Percentiles rank a stretch among this genome's conserved stretches.
Evolutionary conservation across 768 basidiomycete genomes (phyloP).

Genomic region (Kwoniella heveanensis): DNA sequence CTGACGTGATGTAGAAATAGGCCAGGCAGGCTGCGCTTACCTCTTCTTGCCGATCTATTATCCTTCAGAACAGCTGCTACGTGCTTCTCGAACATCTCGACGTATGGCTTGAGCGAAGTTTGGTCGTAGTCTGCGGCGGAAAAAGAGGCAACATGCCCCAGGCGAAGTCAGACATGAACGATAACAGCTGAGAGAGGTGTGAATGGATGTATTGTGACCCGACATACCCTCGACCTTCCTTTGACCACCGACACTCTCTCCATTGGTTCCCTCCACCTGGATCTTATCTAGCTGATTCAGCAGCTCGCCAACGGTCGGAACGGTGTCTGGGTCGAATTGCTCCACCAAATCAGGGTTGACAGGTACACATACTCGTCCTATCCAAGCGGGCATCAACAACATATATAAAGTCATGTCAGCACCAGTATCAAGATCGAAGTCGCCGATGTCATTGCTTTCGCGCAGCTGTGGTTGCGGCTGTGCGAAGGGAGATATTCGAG

Average conservation of each 20-base stretch:
- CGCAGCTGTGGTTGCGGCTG: too few relatives aligned
- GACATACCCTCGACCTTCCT: constrained; percentile 39
- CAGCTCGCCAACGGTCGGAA: constrained; percentile 86
- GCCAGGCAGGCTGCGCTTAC: constrained; percentile 37
- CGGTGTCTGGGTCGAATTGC: constrained; percentile 76
- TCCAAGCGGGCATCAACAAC: neutral
- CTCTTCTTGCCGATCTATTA: constrained; percentile 46
- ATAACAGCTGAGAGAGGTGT: neutral
- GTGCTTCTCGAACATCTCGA: constrained; percentile 85
- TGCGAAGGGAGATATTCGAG: too few relatives aligned
- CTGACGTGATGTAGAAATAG: too few relatives aligned
- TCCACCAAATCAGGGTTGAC: constrained; percentile 75
- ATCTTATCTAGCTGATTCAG: constrained; percentile 71
- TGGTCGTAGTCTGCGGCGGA: constrained; percentile 69
- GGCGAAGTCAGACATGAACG: neutral
- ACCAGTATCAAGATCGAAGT: too few relatives aligned
- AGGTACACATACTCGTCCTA: constrained; percentile 89
- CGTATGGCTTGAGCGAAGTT: constrained; percentile 84
- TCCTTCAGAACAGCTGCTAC: constrained; percentile 57
- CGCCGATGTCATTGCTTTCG: too few relatives aligned
- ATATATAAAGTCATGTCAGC: too few relatives aligned
- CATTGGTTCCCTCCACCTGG: constrained; percentile 24
- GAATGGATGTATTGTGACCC: too few relatives aligned
- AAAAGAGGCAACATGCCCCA: neutral
- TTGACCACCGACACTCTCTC: constrained; percentile 17